Conservation (phyloP, 306 rosid genomes). For the Vicia sativa region DNA sequence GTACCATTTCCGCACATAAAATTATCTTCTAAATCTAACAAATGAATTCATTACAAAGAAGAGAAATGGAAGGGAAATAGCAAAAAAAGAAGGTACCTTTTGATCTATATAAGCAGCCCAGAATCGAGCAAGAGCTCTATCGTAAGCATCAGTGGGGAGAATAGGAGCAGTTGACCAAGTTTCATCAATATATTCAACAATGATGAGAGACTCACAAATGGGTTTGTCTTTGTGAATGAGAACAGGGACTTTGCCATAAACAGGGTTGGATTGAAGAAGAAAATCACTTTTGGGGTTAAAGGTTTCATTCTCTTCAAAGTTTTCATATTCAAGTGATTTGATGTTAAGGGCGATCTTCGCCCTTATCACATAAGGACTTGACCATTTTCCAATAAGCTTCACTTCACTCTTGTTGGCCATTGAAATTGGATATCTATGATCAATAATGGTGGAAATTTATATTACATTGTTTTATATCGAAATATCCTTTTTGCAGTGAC, state of each 20-base stretch:
- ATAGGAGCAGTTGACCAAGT: constrained; percentile 49
- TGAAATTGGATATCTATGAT: neutral
- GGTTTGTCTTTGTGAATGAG: constrained; percentile 56
- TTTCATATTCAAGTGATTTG: constrained; percentile 52
- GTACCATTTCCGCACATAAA: constrained; percentile 1
- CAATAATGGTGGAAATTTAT: neutral
- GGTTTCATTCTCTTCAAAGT: constrained; percentile 49
- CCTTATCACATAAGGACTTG: constrained; percentile 54
- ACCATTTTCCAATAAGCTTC: constrained; percentile 61
- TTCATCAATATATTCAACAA: constrained; percentile 62
- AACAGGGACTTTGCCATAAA: constrained; percentile 60
- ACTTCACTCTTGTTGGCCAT: constrained; percentile 50
- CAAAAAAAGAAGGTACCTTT: constrained; percentile 49
- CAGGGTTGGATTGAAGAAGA: constrained; percentile 63
- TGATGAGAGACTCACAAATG: constrained; percentile 61
- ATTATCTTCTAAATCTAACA: neutral
- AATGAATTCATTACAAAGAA: neutral
- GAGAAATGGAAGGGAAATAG: neutral
- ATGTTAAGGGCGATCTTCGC: constrained; percentile 59
- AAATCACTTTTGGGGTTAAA: constrained; percentile 53
- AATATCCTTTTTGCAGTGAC: neutral
- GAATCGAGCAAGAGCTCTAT: constrained; percentile 55
- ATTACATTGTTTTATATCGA: constrained; percentile 11
- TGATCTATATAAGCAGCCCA: constrained; percentile 60
- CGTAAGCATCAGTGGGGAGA: constrained; percentile 57